These are phyloP conservation scores for Podospora appendiculata DNA, from an alignment of 495 filamentous ascomycete species.

Conservation along the genomic window DNA sequence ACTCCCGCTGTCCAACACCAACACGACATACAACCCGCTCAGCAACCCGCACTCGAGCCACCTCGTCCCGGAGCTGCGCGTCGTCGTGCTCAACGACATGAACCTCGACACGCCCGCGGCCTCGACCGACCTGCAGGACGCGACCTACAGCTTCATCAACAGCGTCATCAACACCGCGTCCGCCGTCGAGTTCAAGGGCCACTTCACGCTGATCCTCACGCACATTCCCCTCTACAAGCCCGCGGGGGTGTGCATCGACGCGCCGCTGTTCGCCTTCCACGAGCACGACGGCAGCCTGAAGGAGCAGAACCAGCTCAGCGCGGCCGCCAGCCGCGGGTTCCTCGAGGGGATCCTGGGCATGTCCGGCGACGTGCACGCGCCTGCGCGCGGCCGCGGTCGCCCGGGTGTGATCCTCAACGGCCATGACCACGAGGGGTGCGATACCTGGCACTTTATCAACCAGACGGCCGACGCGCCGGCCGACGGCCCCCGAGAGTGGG, in stretches of 20 bases:
- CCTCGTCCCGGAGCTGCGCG: constrained; percentile 55
- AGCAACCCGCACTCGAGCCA: constrained; percentile 30
- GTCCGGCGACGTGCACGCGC: constrained; percentile 47
- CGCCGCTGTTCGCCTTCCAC: constrained; percentile 70
- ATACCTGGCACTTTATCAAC: constrained; percentile 72
- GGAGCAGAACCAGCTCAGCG: constrained; percentile 87
- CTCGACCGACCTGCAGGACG: constrained; percentile 53
- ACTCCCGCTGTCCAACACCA: constrained; percentile 33
- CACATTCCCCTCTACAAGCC: constrained; percentile 87
- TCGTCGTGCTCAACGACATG: constrained; percentile 84
- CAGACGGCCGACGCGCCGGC: constrained; percentile 19
- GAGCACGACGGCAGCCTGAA: constrained; percentile 61
- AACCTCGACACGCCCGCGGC: constrained; percentile 79
- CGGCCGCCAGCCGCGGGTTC: constrained; percentile 55
- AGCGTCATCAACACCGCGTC: constrained; percentile 56
- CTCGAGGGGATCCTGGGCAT: constrained; percentile 76
- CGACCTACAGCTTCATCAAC: constrained; percentile 74
- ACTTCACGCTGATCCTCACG: constrained; percentile 77
- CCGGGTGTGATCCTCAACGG: constrained; percentile 72
- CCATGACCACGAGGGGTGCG: constrained; percentile 92
- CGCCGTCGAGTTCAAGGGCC: constrained; percentile 56
- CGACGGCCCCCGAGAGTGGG: constrained; percentile 22
- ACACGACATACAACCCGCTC: constrained; percentile 26
- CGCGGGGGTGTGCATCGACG: constrained; percentile 75
- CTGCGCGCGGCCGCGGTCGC: constrained; percentile 51